A percentile compares a stretch with the other conserved stretches of the same genome.
These are phyloP conservation scores for Candida manassasensis DNA, from an alignment of 805 yeast genomes.

Conservation along the genomic window DNA sequence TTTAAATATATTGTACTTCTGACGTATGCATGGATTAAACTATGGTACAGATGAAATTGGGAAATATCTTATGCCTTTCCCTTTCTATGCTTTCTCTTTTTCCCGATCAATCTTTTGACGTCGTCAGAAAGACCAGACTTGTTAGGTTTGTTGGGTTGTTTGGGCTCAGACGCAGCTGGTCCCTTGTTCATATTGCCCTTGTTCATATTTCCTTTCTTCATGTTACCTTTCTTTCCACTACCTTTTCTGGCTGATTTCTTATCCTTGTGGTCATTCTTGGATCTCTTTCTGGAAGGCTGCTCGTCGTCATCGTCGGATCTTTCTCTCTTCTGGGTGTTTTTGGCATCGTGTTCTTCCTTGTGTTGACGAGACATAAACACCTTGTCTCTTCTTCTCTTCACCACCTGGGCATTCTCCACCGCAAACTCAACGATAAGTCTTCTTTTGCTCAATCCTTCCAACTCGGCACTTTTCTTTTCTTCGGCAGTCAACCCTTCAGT, in stretches of 20 bases:
- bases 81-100: slow-evolving; percentile 64
- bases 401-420: slow-evolving; percentile 89
- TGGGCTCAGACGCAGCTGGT: slow-evolving; percentile 13
- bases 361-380: slow-evolving; percentile 38
- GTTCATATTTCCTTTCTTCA: slow-evolving; percentile 42
- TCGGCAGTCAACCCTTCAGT: slow-evolving; percentile 66
- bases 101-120: slow-evolving; percentile 60
- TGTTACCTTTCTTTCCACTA: slow-evolving; percentile 20
- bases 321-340: slow-evolving; percentile 23
- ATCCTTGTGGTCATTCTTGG: slow-evolving; percentile 11
- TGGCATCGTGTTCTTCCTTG: slow-evolving; percentile 8
- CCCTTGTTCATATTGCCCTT: slow-evolving; percentile 25
- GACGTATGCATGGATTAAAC: slow-evolving; percentile 2
- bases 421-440: slow-evolving; percentile 93
- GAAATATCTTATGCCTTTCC: slow-evolving; percentile 22
- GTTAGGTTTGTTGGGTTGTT: slow-evolving; percentile 13
- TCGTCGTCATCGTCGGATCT: slow-evolving; percentile 18
- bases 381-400: slow-evolving; percentile 81
- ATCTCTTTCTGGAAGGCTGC: slow-evolving; percentile 14
- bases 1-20: background rate
- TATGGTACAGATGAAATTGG: slow-evolving; percentile 3
- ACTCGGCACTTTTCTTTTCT: slow-evolving; percentile 50
- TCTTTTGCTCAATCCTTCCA: slow-evolving; percentile 58
- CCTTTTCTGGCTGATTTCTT: slow-evolving; percentile 16
- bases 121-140: slow-evolving; percentile 45